Conservation (phyloP, 148 eudicot species). For the Silene latifolia region DNA sequence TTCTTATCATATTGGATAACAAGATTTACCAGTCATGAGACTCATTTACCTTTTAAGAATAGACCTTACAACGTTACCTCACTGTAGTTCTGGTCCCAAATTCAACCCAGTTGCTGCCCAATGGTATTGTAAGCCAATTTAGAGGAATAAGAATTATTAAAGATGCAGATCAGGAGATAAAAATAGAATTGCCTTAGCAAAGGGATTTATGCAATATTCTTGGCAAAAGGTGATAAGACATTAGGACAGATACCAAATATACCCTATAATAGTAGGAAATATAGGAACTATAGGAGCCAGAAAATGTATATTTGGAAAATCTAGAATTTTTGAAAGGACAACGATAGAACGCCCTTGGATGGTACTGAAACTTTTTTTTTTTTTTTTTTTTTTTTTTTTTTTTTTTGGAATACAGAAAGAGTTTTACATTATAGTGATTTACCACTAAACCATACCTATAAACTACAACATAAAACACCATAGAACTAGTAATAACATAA, state of each 20-base stretch:
- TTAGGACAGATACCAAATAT: background rate
- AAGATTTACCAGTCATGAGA: conserved; percentile 3
- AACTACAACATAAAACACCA: no score
- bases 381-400: no score
- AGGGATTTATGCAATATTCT: conserved; percentile 21
- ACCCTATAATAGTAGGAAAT: background rate
- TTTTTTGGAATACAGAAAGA: no score
- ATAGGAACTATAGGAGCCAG: background rate
- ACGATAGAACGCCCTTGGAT: no score
- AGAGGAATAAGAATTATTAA: conserved; percentile 10
- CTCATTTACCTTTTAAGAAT: background rate
- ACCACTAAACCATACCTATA: no score
- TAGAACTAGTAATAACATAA: no score
- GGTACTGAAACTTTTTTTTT: no score
- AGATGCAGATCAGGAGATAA: conserved; percentile 22
- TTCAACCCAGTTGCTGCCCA: conserved; percentile 13
- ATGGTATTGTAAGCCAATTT: conserved; percentile 8
- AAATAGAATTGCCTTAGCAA: conserved; percentile 11
- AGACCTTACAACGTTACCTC: background rate
- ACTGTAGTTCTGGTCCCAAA: conserved; percentile 9
- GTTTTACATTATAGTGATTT: no score
- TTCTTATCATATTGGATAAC: conserved; percentile 25
- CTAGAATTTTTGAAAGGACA: no score
- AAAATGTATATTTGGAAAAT: background rate
- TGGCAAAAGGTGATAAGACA: background rate